Evolutionary conservation across 1,284 basidiomycete species (phyloP), one percentile per base, ranked within the genome.

Genomic region (Naganishia albida): DNA sequence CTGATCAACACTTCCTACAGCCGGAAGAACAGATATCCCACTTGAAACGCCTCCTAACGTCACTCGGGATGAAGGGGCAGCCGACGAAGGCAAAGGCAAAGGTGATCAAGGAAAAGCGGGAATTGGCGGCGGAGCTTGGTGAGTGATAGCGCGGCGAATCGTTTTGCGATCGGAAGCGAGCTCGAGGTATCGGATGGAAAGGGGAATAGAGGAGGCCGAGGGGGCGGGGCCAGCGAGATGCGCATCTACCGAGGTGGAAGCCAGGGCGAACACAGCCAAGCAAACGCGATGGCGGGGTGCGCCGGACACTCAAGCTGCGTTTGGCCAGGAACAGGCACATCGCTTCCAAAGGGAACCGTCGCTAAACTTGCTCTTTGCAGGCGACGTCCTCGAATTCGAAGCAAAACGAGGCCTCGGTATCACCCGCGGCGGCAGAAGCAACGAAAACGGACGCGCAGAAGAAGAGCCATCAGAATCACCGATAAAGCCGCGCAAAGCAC

Each of bases 71-170:
- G 90, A 83, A 80, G 1, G 88, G 89, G 2, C 83, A 87, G n/a
- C 81, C 86, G 70, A 91, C 85, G 67, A 69, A 91, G 73, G 88
- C 88, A 63, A 87, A 92, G 77, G 91, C 91, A 2, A 88, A 85
- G 70, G 77, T 80, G 1, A 87, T 93, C 72, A 87, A 83, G 69
- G 84, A 81, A 72, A 84, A 84, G 71, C 80, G 89, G 53, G 91
- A 92, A 72, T 76, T 93, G 8, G 88, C 84, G 28, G 82, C 89
- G 68, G 91, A 94, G 73, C 82, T 93, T 16, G 84, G 90, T 92
- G 71, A 46, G 85, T 68, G 8, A 59, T n/a, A n/a, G n/a, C n/a
- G n/a, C n/a, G n/a, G n/a, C n/a, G n/a, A 18, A 28, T 52, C 28
- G 42, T 25, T 20, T 38, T 40, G 50, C 30, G 43, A 46, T 64